Base-by-base conservation (phyloP, 75 land plant species). In the Chamaecyparis obtusa region DNA sequence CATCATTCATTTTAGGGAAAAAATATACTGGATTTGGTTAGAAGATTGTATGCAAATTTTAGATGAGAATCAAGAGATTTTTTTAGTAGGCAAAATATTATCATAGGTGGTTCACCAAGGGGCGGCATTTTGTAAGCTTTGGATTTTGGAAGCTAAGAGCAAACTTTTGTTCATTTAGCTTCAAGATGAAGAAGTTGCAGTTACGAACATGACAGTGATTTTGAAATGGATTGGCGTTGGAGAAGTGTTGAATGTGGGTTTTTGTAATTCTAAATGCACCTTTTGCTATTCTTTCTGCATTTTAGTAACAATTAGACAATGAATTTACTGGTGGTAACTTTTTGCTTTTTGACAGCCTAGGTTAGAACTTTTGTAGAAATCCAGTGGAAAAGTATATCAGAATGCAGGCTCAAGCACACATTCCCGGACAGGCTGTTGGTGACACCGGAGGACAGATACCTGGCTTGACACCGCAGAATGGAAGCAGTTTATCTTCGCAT, bases 351-450 rank as follows among this genome's bases (percentile, higher is more conserved):
- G 30, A 44, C 0, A 81, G 27, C 15, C 48, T 46, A 30, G 83
- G 33, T 10, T 44, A 81, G 21, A 11, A 81, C 24, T 81, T 81
- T 46, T 24, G 48, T 46, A 44, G 83, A 27, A 30, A 27, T 24
- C 41, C n/a, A 81, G 54, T n/a, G 48, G 48, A 81, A 24, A 21
- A 80, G 37, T 3, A n/a, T 46, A 9, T 27, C n/a, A 87, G 75
- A 60, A 89, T 89, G 90, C 76, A 87, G 44, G 41, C 85, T 24
- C 88, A 64, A 24, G 84, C 88, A 72, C 90, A 87, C 39, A 75
- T 89, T 21, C 71, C 90, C 27, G 91, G 89, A 27, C 86, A 87
- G 83, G 74, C 85, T 17, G 67, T 78, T 49, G 85, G 60, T 69
- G 88, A 89, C 69, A 49, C 86, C 24, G 84, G 56, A 16, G 48